Evolutionary conservation across 225 moss, liverwort and hornwort species (phyloP).

Genomic region (Bryoerythrophyllum caledonicum): DNA sequence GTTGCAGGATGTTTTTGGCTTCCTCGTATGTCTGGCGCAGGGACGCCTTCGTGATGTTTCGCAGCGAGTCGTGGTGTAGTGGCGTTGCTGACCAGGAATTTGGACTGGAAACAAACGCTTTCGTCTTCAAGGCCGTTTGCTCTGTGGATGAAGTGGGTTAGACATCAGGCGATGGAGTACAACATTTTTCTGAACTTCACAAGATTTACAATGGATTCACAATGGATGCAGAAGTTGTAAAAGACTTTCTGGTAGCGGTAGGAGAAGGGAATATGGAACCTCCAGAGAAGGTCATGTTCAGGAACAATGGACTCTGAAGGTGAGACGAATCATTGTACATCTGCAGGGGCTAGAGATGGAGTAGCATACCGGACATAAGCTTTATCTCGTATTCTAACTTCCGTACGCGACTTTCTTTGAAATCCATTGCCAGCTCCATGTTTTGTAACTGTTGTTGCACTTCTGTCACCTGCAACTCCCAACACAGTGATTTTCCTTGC

Average conservation of each 20-base stretch:
- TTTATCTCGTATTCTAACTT: conserved; percentile 88
- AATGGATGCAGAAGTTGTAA: too few species aligned
- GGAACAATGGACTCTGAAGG: not conserved
- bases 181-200: too few species aligned
- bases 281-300: too few species aligned
- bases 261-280: not conserved
- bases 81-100: conserved; percentile 58
- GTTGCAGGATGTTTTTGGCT: conserved; percentile 42
- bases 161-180: not conserved
- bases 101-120: conserved; percentile 53
- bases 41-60: conserved; percentile 51
- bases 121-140: conserved; percentile 65
- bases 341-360: conserved; percentile 4
- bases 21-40: conserved; percentile 50
- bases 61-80: conserved; percentile 40
- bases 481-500: not conserved
- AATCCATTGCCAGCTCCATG: conserved; percentile 72
- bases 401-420: conserved; percentile 78
- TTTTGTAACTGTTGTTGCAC: conserved; percentile 72
- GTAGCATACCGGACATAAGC: conserved; percentile 56
- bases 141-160: conserved; percentile 35
- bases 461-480: conserved; percentile 60
- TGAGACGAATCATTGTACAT: not conserved
- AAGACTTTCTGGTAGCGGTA: not conserved
- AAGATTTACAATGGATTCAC: not conserved